Percentiles rank a stretch among this genome's conserved stretches.
phyloP scores from a whole-genome alignment of 495 filamentous ascomycete genomes.

The Xylona heveae region DNA sequence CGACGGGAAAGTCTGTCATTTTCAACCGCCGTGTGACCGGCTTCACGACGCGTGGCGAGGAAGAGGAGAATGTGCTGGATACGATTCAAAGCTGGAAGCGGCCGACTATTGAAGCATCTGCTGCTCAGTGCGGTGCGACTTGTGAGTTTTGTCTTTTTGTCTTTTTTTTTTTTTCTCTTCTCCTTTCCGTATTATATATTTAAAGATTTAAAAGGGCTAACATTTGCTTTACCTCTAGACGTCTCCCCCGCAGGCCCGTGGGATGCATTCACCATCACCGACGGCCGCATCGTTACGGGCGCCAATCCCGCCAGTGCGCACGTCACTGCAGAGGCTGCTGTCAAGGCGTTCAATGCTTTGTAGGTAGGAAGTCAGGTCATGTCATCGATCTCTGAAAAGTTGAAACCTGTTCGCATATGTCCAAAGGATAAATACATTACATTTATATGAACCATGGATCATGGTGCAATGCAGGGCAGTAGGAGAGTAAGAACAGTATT shows the following conservation, averaged over 20 bases:
- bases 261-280: conserved; percentile 24
- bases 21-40: conserved; percentile 21
- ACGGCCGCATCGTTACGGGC: conserved; percentile 15
- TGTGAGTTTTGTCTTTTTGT: conserved; percentile 12
- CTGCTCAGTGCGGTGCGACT: conserved; percentile 15
- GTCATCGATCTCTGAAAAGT: too few relatives aligned
- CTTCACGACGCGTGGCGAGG: conserved; percentile 22
- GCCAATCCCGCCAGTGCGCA: conserved; percentile 14
- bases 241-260: conserved; percentile 18
- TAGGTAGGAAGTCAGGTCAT: too few relatives aligned
- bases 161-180: background rate
- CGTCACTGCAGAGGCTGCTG: conserved; percentile 20
- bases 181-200: background rate
- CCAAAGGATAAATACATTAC: too few relatives aligned
- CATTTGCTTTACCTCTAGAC: too few relatives aligned
- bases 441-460: too few relatives aligned
- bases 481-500: too few relatives aligned
- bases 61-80: conserved; percentile 16
- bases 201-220: conserved; percentile 4
- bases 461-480: too few relatives aligned
- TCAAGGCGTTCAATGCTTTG: conserved; percentile 21
- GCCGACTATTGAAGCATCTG: conserved; percentile 19
- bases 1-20: conserved; percentile 21
- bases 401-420: too few relatives aligned
- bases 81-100: conserved; percentile 16